Evolutionary conservation across 2,329 filamentous ascomycete genomes (phyloP), one percentile per base, ranked within the genome.

Genomic region (Seiridium cupressi): DNA sequence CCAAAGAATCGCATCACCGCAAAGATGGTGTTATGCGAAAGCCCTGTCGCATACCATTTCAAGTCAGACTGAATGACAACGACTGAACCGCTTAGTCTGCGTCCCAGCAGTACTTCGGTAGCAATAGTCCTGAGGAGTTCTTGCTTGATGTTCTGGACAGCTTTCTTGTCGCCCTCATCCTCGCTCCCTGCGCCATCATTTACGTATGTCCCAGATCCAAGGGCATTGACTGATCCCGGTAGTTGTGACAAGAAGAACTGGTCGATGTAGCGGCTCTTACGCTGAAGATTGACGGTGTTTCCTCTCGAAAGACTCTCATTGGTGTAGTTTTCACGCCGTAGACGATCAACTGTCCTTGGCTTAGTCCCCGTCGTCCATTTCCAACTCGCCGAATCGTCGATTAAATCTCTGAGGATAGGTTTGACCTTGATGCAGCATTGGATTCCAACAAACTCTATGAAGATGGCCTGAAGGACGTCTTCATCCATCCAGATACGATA

Each of bases 401-500:
- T 65, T 55, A 72, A 69, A 2, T 7, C 26, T 40, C 61, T 65
- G 18, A 76, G 66, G 2, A 58, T 54, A 1, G 56, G 34, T 51
- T 74, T 76, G 26, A 73, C 60, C 2, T 70, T 53, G 8, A 70
- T 68, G 57, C 73, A 76, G 60, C 77, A 69, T 18, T 65, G 63
- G 35, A 76, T 68, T 2, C 74, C 76, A 44, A 80, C 75, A 59
- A 74, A 78, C 57, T 79, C 76, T 11, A 77, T 70, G 59, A 79
- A 78, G 10, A 79, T 74, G n/a, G 76, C 72, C 62, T 80, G 76
- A 13, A 80, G 66, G 9, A 79, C 73, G 54, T 80, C 77, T 58
- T 80, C 77, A 59, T 80, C 76, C 69, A 78, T 76, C 73, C 77
- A 77, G 57, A 79, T 77, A 1, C 76, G 71, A 61, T 78, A 79